Evolutionary conservation across 441 rosid genomes (phyloP), one percentile per base, ranked within the genome.

Genomic region (Syzygium syzygioides): DNA sequence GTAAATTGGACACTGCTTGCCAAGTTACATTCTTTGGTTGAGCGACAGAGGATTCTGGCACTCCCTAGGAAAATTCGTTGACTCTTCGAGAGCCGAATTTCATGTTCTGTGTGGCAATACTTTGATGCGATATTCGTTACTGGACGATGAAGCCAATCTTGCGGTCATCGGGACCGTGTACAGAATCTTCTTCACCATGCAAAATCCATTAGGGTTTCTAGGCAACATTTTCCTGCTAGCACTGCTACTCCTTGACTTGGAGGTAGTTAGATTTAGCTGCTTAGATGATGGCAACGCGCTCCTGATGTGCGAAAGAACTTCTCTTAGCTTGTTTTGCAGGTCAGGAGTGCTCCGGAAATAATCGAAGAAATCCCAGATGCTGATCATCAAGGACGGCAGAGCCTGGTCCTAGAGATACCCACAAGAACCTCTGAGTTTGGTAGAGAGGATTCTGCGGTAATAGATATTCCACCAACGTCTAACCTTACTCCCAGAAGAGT

Each of bases 401-500:
- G 94, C 41, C 92, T 95, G 80, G 91, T 89, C 79, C 57, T 95
- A 86, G 95, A 95, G 85, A 91, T 94, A 89, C 95, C 95, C 59
- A 55, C 94, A 59, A 91, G 88, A 89, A 90, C 93, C 91, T 90
- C 76, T 4, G 95, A 93, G 88, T 91, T 93, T 50, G 87, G 85
- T 2, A 88, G 88, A n/a, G 98, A 93, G 41, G 98, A 94, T 59
- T 83, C 87, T 50, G 88, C 86, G 90, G 89, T 92, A 89, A 86
- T 92, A 84, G 93, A 95, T 91, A 92, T 91, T 89, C 94, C 98
- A 37, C 89, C 91, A 68, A 92, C 97, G 59, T 95, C 98, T 34
- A 92, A 91, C 86, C 92, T 91, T 85, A 92, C 96, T 87, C 96
- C 96, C 14, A 96, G 93, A 92, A 95, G 93, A 92, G 98, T 95